Evolutionary conservation across 331 rosid genomes (phyloP), one percentile per base, ranked within the genome.

Genomic region (Pyracantha coccinea): DNA sequence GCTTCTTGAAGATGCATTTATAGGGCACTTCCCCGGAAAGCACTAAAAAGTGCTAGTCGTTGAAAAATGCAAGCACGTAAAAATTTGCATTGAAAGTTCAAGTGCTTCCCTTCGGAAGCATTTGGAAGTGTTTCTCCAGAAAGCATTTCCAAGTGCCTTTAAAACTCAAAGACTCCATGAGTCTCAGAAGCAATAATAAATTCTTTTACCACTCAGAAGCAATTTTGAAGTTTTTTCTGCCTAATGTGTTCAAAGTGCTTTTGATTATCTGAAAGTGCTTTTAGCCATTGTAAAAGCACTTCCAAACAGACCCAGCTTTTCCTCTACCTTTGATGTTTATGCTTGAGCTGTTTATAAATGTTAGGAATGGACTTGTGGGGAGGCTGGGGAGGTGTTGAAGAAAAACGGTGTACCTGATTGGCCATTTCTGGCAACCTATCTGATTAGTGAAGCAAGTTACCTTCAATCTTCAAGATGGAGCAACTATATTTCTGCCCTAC

Each of bases 361-460:
- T 50, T 70, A 94, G 97, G 96, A 86, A 71, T 94, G 99, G 99
- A 89, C 86, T 78, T 72, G 79, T 31, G 77, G 57, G 0, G 96
- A 94, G 78, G 90, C 93, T 71, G 96, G 97, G 7, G 75, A 88
- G 73, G 84, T 94, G 68, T 62, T 87, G 85, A 92, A 90, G 77
- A 78, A 75, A 82, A 87, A 92, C 60, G 83, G 86, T 7, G 95
- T 94, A 32, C 96, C 97, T 67, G 97, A 94, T 76, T 92, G 99
- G 99, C 97, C 99, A 71, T 79, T 94, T 17, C 75, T 94, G 71
- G 99, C 97, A 41, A 94, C 95, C 67, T 90, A 90, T 80, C 90
- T 94, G 81, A 94, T 94, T 16, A 91, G 98, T 71, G 93, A 94
- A 88, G 97, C 98, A 64, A 93, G 89, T 81, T 71, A 77, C 66